phyloP scores from a whole-genome alignment of 345 rosid species.

The Euclidium syriacum region DNA sequence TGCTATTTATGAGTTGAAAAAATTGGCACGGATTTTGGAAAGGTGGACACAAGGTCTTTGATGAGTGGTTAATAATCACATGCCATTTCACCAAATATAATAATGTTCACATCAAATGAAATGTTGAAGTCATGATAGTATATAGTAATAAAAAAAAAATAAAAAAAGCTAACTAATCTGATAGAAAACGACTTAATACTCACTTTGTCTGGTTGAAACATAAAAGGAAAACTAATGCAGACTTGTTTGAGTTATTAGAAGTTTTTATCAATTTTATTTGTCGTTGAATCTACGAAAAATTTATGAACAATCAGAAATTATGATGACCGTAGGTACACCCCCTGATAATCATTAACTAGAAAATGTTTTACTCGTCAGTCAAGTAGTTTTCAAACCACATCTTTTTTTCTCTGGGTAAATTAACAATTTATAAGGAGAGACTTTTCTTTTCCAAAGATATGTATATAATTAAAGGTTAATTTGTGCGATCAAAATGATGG shows the following conservation, averaged over 20 bases:
- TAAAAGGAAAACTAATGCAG: not conserved
- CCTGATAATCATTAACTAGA: too few relatives aligned
- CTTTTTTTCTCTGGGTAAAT: not conserved
- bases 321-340: too few relatives aligned
- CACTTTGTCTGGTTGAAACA: conserved; percentile 1
- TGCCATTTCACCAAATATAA: conserved; percentile 21
- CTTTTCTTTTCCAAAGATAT: not conserved
- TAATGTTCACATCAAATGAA: conserved; percentile 12
- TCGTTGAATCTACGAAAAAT: too few relatives aligned
- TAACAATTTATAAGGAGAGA: not conserved
- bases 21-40: conserved; percentile 12
- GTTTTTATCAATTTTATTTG: too few relatives aligned
- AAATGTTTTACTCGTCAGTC: too few relatives aligned
- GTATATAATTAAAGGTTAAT: not conserved
- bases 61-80: conserved; percentile 24
- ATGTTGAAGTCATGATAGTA: conserved; percentile 12
- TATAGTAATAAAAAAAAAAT: too few relatives aligned
- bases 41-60: conserved; percentile 9
- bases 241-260: not conserved
- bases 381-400: not conserved
- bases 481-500: not conserved
- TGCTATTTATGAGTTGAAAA: conserved; percentile 29
- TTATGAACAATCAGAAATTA: too few relatives aligned
- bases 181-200: conserved; percentile 22
- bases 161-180: not conserved